These are phyloP conservation scores for Beauveria scarabaeidicola DNA, from an alignment of 2,329 filamentous ascomycete species.

Conservation along the genomic window DNA sequence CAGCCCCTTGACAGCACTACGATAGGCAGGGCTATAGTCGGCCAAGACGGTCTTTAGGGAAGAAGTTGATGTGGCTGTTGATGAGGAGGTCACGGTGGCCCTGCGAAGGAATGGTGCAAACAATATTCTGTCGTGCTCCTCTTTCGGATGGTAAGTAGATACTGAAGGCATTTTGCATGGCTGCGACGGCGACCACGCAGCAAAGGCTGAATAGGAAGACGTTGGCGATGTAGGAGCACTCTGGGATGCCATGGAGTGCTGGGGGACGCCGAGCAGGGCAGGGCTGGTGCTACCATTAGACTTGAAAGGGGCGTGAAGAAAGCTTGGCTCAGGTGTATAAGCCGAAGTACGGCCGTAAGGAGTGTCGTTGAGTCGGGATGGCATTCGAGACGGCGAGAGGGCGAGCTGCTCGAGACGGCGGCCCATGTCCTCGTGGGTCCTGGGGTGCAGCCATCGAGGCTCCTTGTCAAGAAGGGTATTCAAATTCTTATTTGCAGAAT, in stretches of 20 bases:
- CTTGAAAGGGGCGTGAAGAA: background rate
- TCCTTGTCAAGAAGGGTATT: constrained; percentile 49
- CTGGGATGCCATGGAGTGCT: background rate
- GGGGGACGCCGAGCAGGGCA: background rate
- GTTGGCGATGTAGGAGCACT: constrained; percentile 1
- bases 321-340: background rate
- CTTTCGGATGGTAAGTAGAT: constrained; percentile 8
- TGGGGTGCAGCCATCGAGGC: constrained; percentile 48
- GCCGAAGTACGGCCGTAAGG: background rate
- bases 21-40: constrained; percentile 25
- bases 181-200: background rate
- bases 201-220: background rate
- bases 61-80: constrained; percentile 30
- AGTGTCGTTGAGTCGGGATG: background rate
- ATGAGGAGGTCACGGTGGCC: constrained; percentile 29
- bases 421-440: constrained; percentile 41
- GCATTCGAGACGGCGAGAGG: constrained; percentile 20
- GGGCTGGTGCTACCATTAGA: background rate
- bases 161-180: background rate
- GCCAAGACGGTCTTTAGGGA: constrained; percentile 25
- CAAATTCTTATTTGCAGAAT: constrained; percentile 52
- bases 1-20: constrained; percentile 29
- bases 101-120: constrained; percentile 24
- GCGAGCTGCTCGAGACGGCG: constrained; percentile 39
- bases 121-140: constrained; percentile 3